Percentiles rank a stretch among this genome's conserved stretches.
These are phyloP conservation scores for Pittosporum tobira DNA, from an alignment of 129 eudicot species.

Conservation along the genomic window DNA sequence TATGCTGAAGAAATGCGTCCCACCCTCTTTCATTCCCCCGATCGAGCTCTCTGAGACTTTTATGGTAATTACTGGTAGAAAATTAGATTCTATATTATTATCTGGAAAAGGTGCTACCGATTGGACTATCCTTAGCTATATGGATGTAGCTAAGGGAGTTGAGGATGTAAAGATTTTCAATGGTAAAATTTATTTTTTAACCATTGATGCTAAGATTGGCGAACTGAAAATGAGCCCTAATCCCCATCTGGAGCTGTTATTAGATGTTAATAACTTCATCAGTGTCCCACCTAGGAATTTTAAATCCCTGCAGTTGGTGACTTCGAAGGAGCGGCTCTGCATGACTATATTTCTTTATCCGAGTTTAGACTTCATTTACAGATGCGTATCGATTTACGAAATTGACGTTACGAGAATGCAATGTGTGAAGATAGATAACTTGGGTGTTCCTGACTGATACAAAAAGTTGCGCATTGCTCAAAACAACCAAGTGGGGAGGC, in stretches of 20 bases:
- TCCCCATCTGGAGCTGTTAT: background rate
- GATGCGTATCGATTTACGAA: no score
- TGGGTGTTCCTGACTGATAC: background rate
- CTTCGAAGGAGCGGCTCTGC: background rate
- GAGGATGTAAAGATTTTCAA: background rate
- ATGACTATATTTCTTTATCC: background rate
- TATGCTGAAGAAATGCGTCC: no score
- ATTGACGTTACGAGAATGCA: background rate
- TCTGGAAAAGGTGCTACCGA: background rate
- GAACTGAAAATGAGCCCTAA: background rate
- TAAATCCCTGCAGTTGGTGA: background rate
- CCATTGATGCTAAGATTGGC: background rate
- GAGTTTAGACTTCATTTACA: no score
- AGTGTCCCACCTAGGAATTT: no score
- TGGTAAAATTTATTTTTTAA: background rate
- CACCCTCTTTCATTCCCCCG: background rate
- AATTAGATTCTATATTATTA: background rate
- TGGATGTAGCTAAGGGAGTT: background rate
- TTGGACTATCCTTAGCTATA: background rate
- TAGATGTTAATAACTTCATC: background rate
- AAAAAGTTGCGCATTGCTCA: background rate
- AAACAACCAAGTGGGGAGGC: conserved; percentile 5
- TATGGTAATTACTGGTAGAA: background rate
- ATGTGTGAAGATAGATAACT: background rate
- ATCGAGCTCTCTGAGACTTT: background rate